Evolutionary conservation across 495 filamentous ascomycete species (phyloP).

Genomic region (Halenospora varia): DNA sequence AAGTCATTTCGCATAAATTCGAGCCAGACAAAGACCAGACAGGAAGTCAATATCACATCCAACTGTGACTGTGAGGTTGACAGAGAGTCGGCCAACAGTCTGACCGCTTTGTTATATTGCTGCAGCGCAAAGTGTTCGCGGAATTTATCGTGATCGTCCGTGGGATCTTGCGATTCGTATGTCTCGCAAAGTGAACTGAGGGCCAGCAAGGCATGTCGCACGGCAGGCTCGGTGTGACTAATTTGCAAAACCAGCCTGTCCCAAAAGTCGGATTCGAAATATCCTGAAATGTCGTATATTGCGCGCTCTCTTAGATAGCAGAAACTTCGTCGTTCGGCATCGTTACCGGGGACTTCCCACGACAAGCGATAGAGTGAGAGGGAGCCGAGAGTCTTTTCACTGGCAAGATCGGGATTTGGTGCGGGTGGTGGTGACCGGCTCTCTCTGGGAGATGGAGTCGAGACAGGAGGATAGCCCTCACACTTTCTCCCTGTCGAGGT

Average conservation of each 20-base stretch:
- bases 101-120: not conserved
- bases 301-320: not conserved
- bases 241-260: not conserved
- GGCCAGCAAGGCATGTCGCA: not conserved
- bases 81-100: not conserved
- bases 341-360: not conserved
- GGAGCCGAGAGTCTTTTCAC: not conserved
- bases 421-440: not conserved
- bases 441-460: slow-evolving; percentile 15
- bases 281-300: not conserved
- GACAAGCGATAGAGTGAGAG: not conserved
- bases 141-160: not conserved
- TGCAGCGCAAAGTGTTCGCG: not conserved
- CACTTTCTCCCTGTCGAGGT: slow-evolving; percentile 51
- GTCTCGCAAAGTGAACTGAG: not conserved
- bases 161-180: not conserved
- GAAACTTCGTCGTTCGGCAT: not conserved
- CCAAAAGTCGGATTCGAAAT: not conserved
- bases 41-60: not conserved
- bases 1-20: not conserved
- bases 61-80: not conserved
- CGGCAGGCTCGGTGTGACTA: not conserved
- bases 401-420: not conserved
- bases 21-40: not conserved
- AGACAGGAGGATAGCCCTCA: slow-evolving; percentile 47